Percentiles rank a stretch among this genome's conserved stretches.
These are phyloP conservation scores for Talaromyces verruculosus DNA, from an alignment of 2,329 filamentous ascomycete species.

Conservation along the genomic window DNA sequence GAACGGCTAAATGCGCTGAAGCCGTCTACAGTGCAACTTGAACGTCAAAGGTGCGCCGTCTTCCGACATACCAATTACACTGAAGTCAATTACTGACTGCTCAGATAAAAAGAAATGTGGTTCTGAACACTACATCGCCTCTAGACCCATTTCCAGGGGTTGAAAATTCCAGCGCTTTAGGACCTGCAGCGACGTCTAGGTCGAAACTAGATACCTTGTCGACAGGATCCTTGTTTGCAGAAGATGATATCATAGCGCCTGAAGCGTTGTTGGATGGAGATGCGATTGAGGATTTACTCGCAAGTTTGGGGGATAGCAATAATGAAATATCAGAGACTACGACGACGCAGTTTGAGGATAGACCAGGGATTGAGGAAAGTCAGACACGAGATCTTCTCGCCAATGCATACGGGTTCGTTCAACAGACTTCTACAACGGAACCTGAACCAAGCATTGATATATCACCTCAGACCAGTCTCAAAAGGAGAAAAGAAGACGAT, in stretches of 20 bases:
- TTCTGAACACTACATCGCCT: background rate
- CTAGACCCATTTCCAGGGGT: background rate
- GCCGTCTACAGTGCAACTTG: slow-evolving; percentile 34
- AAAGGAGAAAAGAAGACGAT: background rate
- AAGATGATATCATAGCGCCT: slow-evolving; percentile 13
- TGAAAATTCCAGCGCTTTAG: background rate
- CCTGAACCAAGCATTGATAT: background rate
- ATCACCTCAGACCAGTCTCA: background rate
- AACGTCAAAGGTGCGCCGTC: slow-evolving; percentile 29
- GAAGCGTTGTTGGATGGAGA: slow-evolving; percentile 22
- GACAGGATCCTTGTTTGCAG: slow-evolving; percentile 2
- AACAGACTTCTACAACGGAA: background rate
- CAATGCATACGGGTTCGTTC: slow-evolving; percentile 4
- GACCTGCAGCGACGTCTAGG: background rate
- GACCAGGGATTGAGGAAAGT: background rate
- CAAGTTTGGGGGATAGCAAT: slow-evolving; percentile 9
- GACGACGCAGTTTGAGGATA: background rate
- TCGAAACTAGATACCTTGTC: slow-evolving; percentile 5
- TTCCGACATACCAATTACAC: background rate
- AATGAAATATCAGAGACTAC: background rate
- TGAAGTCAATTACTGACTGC: background rate
- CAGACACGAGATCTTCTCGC: background rate
- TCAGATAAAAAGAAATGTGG: slow-evolving; percentile 14
- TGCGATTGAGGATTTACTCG: slow-evolving; percentile 26
- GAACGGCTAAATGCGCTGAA: slow-evolving; percentile 37